These are phyloP conservation scores for Mycena polygramma DNA, from an alignment of 768 basidiomycete species.

Conservation along the genomic window DNA sequence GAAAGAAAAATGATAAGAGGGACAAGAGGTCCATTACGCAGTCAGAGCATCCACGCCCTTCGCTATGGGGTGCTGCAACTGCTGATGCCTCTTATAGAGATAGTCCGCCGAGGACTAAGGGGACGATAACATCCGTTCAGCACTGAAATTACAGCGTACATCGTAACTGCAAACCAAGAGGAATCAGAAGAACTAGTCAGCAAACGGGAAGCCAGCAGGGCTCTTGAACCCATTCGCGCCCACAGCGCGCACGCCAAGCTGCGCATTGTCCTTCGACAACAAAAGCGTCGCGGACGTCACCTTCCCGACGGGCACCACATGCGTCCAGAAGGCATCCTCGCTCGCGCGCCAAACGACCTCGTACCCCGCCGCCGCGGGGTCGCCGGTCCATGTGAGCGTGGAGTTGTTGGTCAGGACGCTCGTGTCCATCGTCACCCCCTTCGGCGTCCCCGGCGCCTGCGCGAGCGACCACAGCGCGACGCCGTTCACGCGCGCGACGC, in stretches of 20 bases:
- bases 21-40: too few species aligned
- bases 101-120: too few species aligned
- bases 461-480: conserved; percentile 69
- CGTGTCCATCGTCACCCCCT: conserved; percentile 60
- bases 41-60: too few species aligned
- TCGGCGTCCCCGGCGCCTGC: conserved; percentile 67
- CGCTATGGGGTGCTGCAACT: too few species aligned
- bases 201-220: conserved; percentile 58
- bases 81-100: too few species aligned
- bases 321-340: conserved; percentile 61
- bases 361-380: conserved; percentile 59
- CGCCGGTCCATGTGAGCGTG: conserved; percentile 61
- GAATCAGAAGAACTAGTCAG: not conserved
- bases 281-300: conserved; percentile 55
- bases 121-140: too few species aligned
- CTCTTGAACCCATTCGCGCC: conserved; percentile 66
- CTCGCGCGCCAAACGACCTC: conserved; percentile 67
- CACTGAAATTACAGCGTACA: conserved; percentile 1
- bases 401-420: conserved; percentile 67
- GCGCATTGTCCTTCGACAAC: conserved; percentile 65
- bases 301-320: conserved; percentile 62
- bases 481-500: conserved; percentile 65
- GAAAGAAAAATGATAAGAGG: too few species aligned
- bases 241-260: conserved; percentile 63
- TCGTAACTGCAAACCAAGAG: not conserved